Conservation (phyloP, 1,284 basidiomycete genomes). For the Trichosporon faecale region DNA sequence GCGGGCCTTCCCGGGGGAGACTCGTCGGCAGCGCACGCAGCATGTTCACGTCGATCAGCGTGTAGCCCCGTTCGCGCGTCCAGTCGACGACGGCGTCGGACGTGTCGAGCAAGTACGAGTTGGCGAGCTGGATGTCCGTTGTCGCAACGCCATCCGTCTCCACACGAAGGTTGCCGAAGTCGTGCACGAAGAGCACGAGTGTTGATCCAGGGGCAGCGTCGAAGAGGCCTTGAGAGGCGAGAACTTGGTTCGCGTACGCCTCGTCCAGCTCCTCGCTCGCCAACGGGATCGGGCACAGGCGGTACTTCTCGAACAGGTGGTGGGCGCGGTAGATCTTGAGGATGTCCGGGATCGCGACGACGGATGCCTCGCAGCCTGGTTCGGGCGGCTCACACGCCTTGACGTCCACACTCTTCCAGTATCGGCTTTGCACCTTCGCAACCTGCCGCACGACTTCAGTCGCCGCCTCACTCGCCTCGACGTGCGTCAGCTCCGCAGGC, state of each 20-base stretch:
- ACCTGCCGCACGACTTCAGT: slow-evolving; percentile 86
- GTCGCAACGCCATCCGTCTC: slow-evolving; percentile 69
- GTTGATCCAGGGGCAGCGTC: slow-evolving; percentile 56
- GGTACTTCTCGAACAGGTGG: slow-evolving; percentile 67
- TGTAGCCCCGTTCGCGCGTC: slow-evolving; percentile 62
- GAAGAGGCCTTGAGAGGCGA: slow-evolving; percentile 62
- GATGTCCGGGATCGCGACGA: slow-evolving; percentile 59
- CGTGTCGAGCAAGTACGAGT: slow-evolving; percentile 80
- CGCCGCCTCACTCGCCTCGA: slow-evolving; percentile 70
- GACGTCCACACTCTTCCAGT: slow-evolving; percentile 82
- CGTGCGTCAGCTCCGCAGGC: slow-evolving; percentile 67
- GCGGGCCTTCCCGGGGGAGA: slow-evolving; percentile 30
- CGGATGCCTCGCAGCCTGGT: slow-evolving; percentile 20
- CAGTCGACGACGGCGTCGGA: slow-evolving; percentile 75
- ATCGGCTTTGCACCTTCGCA: slow-evolving; percentile 77
- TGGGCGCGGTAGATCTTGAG: slow-evolving; percentile 80
- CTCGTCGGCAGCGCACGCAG: slow-evolving; percentile 62
- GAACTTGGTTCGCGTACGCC: slow-evolving; percentile 71
- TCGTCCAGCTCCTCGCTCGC: slow-evolving; percentile 63
- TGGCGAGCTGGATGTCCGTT: slow-evolving; percentile 71
- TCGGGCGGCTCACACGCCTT: slow-evolving; percentile 71
- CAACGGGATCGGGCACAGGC: slow-evolving; percentile 77
- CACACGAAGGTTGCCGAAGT: slow-evolving; percentile 82
- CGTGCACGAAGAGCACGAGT: slow-evolving; percentile 79
- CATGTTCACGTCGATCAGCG: slow-evolving; percentile 83